Conservation (phyloP, 495 filamentous ascomycete species). For the Neurospora tetrasperma region DNA sequence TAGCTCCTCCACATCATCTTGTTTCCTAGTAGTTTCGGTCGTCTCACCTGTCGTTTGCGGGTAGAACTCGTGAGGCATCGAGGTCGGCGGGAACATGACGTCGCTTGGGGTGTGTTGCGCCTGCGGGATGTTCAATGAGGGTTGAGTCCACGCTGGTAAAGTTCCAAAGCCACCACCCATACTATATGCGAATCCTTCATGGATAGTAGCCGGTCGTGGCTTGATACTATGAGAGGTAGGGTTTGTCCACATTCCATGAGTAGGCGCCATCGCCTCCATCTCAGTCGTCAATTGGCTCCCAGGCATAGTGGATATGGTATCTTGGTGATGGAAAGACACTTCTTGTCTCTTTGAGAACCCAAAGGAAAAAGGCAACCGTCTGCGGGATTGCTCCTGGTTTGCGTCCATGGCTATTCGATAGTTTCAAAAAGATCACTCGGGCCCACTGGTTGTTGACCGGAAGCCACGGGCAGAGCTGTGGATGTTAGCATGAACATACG, state of each 20-base stretch:
- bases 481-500: slow-evolving; percentile 27
- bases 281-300: slow-evolving; percentile 27
- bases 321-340: slow-evolving; percentile 12
- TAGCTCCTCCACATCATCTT: slow-evolving; percentile 16
- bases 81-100: slow-evolving; percentile 37
- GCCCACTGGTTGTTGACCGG: slow-evolving; percentile 28
- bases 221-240: slow-evolving; percentile 32
- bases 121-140: slow-evolving; percentile 28
- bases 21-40: slow-evolving; percentile 31
- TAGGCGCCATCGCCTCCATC: slow-evolving; percentile 28
- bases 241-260: slow-evolving; percentile 35
- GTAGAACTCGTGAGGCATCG: slow-evolving; percentile 45
- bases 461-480: slow-evolving; percentile 16
- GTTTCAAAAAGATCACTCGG: slow-evolving; percentile 18
- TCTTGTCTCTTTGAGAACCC: slow-evolving; percentile 18
- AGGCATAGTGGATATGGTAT: slow-evolving; percentile 30
- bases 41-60: slow-evolving; percentile 37
- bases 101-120: slow-evolving; percentile 39
- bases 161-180: slow-evolving; percentile 40
- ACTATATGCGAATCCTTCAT: slow-evolving; percentile 49
- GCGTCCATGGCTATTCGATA: slow-evolving; percentile 30
- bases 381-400: slow-evolving; percentile 21
- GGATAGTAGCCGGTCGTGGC: slow-evolving; percentile 46
- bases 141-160: slow-evolving; percentile 45
- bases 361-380: not conserved